Evolutionary conservation across 2,329 filamentous ascomycete genomes (phyloP).

Genomic region (Scopulariopsis brevicaulis): DNA sequence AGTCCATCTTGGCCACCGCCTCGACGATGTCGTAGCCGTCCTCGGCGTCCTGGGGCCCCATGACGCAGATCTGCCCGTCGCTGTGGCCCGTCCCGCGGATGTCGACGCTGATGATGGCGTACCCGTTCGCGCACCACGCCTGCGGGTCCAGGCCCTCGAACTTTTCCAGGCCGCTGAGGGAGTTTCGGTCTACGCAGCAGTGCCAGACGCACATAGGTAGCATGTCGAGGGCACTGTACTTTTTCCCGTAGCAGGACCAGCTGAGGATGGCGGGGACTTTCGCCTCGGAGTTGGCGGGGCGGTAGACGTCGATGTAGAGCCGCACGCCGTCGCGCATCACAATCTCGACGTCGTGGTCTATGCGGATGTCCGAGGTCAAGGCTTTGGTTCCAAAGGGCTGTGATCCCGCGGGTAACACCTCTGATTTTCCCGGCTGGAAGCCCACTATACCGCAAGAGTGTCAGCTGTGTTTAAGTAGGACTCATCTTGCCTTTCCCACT

Average conservation of each 20-base stretch:
- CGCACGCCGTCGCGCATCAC: slow-evolving; percentile 26
- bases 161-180: slow-evolving; percentile 13
- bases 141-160: slow-evolving; percentile 15
- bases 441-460: slow-evolving; percentile 9
- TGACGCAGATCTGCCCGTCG: neutral
- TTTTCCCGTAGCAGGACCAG: slow-evolving; percentile 36
- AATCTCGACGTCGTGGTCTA: slow-evolving; percentile 33
- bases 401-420: slow-evolving; percentile 24
- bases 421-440: slow-evolving; percentile 20
- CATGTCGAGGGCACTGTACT: slow-evolving; percentile 26
- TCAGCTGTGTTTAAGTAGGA: neutral
- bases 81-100: slow-evolving; percentile 16
- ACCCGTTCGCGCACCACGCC: slow-evolving; percentile 17
- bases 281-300: slow-evolving; percentile 20
- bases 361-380: slow-evolving; percentile 18
- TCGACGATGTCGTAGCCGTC: slow-evolving; percentile 18
- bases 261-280: slow-evolving; percentile 29
- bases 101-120: slow-evolving; percentile 21
- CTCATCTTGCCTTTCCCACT: neutral
- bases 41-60: slow-evolving; percentile 12
- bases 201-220: slow-evolving; percentile 13
- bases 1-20: slow-evolving; percentile 14
- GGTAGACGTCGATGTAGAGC: slow-evolving; percentile 32
- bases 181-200: slow-evolving; percentile 10
- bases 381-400: slow-evolving; percentile 20